Conservation (phyloP, 1,139 yeast genomes). For the Nadsonia commutata region DNA sequence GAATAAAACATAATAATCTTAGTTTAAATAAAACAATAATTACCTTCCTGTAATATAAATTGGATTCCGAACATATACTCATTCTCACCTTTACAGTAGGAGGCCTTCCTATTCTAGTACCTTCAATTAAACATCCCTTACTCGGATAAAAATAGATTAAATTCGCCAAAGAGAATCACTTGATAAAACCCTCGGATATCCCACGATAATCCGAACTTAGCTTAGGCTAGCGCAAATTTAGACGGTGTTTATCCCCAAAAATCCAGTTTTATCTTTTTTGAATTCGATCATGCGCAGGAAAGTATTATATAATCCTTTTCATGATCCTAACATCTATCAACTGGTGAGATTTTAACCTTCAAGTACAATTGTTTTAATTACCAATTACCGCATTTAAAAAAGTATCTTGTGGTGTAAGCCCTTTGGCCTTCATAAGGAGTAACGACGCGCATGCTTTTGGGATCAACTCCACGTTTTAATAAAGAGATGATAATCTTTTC, state of each 20-base stretch:
- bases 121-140: conserved; percentile 81
- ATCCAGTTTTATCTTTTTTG: conserved; percentile 73
- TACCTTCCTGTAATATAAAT: too few species aligned
- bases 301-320: conserved; percentile 83
- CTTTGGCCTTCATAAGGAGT: conserved; percentile 95
- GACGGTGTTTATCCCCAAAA: conserved; percentile 80
- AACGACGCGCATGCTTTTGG: conserved; percentile 78
- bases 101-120: too few species aligned
- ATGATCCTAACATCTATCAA: conserved; percentile 93
- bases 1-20: too few species aligned
- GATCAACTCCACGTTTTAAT: conserved; percentile 65
- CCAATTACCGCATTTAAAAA: conserved; percentile 59
- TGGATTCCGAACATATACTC: too few species aligned
- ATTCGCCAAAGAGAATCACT: conserved; percentile 65
- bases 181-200: conserved; percentile 69
- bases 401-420: conserved; percentile 63
- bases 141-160: conserved; percentile 67
- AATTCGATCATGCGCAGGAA: conserved; percentile 85
- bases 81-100: too few species aligned
- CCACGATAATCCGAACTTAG: conserved; percentile 75
- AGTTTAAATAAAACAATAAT: too few species aligned
- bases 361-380: conserved; percentile 41
- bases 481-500: conserved; percentile 64
- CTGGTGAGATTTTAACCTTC: conserved; percentile 78
- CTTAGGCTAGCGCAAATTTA: conserved; percentile 84